Percentiles rank a stretch among this genome's conserved stretches.
Conservation (phyloP, 257 asterid species). For the Fraxinus anomala region DNA sequence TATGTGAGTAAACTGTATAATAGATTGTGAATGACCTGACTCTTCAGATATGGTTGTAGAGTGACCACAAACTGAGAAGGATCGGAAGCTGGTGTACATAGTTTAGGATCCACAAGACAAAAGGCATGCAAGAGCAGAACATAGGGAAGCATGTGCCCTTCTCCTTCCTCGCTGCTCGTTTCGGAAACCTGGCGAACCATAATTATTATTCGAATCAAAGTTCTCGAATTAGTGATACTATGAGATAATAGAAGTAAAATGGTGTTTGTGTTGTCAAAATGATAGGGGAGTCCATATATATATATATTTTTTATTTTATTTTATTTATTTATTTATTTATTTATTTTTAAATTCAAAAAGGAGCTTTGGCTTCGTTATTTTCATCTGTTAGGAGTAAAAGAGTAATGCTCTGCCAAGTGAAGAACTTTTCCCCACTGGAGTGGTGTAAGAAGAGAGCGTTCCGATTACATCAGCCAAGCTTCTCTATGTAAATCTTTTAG, state of each 20-base stretch:
- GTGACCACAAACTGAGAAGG: conserved; percentile 95
- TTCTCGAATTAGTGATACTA: conserved; percentile 1
- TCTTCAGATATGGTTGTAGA: conserved; percentile 90
- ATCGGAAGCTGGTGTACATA: conserved; percentile 94
- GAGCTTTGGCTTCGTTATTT: conserved; percentile 16
- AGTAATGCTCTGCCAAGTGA: conserved; percentile 3
- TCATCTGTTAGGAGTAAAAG: conserved; percentile 8
- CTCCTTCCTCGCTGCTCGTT: conserved; percentile 70
- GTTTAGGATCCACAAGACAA: conserved; percentile 84
- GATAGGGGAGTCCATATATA: conserved; percentile 3
- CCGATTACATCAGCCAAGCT: conserved; percentile 12
- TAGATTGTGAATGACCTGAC: conserved; percentile 58
- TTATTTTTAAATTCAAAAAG: too few species aligned
- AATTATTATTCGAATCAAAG: conserved; percentile 19
- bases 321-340: too few species aligned
- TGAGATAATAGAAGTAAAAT: conserved; percentile 9
- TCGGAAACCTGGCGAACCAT: conserved; percentile 71
- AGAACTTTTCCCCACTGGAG: not conserved
- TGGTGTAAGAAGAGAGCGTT: conserved; percentile 1
- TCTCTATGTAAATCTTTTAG: conserved; percentile 20
- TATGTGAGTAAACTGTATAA: conserved; percentile 10
- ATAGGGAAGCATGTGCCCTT: conserved; percentile 84
- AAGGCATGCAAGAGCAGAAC: conserved; percentile 88
- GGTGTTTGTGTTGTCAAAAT: conserved; percentile 7
- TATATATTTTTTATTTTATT: too few species aligned